A percentile compares a stretch with the other conserved stretches of the same genome.
Conservation (phyloP, 1,139 yeast species). For the Magnusiomyces sp. region DNA sequence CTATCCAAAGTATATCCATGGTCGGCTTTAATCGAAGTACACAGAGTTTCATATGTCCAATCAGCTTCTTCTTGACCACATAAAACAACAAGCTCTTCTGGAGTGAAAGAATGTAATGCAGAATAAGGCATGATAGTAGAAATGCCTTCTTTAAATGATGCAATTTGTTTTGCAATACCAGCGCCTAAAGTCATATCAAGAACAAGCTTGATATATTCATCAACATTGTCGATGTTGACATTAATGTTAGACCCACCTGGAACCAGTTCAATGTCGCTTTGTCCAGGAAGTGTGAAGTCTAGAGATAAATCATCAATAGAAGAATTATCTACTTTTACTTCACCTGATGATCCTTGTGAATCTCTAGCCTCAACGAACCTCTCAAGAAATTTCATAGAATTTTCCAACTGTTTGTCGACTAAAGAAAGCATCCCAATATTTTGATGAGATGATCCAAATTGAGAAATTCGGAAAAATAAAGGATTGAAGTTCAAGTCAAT, state of each 20-base stretch:
- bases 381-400: constrained; percentile 48
- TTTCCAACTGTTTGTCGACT: constrained; percentile 55
- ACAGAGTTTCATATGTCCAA: constrained; percentile 60
- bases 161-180: constrained; percentile 60
- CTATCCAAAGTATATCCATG: constrained; percentile 84
- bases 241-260: constrained; percentile 45
- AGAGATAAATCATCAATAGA: constrained; percentile 48
- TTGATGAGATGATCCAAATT: background rate
- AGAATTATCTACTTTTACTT: constrained; percentile 36
- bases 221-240: constrained; percentile 50
- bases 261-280: constrained; percentile 49
- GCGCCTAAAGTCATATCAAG: constrained; percentile 52
- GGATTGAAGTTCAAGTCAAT: constrained; percentile 75
- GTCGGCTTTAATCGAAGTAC: constrained; percentile 64
- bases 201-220: constrained; percentile 48
- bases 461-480: constrained; percentile 44
- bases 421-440: constrained; percentile 36
- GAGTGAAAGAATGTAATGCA: constrained; percentile 62
- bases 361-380: constrained; percentile 32
- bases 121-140: constrained; percentile 74
- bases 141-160: constrained; percentile 72
- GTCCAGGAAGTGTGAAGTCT: constrained; percentile 72
- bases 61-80: constrained; percentile 75
- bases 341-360: constrained; percentile 21
- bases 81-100: constrained; percentile 61